Evolutionary conservation across 768 basidiomycete species (phyloP).

Genomic region (Fomitopsis pulvina): DNA sequence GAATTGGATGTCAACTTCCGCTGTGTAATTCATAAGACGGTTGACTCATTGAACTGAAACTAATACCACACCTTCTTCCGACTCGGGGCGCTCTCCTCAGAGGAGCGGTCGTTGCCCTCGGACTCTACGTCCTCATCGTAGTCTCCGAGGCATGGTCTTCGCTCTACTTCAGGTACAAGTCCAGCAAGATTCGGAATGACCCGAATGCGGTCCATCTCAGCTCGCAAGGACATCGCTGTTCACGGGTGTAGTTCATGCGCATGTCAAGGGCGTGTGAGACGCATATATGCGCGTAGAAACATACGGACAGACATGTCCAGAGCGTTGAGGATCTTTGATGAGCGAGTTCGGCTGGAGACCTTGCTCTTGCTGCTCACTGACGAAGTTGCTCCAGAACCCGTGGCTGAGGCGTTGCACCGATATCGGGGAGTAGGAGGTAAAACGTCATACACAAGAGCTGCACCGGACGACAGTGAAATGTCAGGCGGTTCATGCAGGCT

Average conservation of each 20-base stretch:
- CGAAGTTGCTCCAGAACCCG: neutral
- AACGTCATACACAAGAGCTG: neutral
- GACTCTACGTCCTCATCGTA: neutral
- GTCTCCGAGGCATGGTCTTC: neutral
- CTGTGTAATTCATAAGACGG: too few relatives aligned
- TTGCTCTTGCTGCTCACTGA: conserved; percentile 7
- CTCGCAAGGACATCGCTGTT: conserved; percentile 9
- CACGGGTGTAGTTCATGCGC: neutral
- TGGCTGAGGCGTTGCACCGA: neutral
- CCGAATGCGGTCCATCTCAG: conserved; percentile 12
- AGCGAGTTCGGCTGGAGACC: neutral
- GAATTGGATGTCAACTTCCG: too few relatives aligned
- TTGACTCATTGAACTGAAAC: too few relatives aligned
- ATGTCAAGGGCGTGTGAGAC: neutral
- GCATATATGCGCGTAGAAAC: conserved; percentile 1
- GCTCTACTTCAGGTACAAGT: neutral
- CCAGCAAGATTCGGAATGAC: conserved; percentile 15
- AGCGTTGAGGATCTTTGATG: conserved; percentile 10
- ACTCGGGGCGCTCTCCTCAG: neutral
- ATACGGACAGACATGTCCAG: conserved; percentile 14
- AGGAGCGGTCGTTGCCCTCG: neutral
- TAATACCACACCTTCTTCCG: conserved; percentile 4
- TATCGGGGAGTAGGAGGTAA: neutral
- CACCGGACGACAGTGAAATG: neutral
- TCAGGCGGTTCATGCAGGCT: neutral